A percentile compares a stretch with the other conserved stretches of the same genome.
Conservation (phyloP, 2,329 filamentous ascomycete genomes). For the Alternaria brassicicola region DNA sequence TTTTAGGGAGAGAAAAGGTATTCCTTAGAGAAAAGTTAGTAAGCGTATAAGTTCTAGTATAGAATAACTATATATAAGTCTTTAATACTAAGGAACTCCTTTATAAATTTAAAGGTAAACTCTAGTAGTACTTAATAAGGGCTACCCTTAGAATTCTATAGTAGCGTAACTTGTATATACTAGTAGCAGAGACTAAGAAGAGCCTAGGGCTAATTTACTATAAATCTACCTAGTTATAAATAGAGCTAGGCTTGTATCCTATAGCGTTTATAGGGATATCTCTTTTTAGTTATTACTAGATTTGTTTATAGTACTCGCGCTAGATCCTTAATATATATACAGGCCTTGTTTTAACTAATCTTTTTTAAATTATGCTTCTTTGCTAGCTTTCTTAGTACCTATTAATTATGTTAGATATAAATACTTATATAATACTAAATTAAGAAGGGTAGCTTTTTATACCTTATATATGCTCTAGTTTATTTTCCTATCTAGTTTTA, state of each 20-base stretch:
- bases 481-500: not conserved
- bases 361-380: constrained; percentile 26
- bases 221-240: not conserved
- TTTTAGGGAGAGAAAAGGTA: constrained; percentile 39
- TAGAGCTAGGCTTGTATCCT: not conserved
- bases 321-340: constrained; percentile 11
- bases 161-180: constrained; percentile 13
- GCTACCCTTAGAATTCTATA: constrained; percentile 9
- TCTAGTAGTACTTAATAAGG: constrained; percentile 12
- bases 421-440: not conserved
- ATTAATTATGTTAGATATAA: constrained; percentile 9
- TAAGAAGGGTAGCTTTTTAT: not conserved
- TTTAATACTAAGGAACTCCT: constrained; percentile 2
- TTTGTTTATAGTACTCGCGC: not conserved
- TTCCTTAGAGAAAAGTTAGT: constrained; percentile 18
- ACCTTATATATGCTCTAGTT: constrained; percentile 12
- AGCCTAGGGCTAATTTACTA: not conserved
- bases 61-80: constrained; percentile 4
- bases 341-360: constrained; percentile 14
- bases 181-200: constrained; percentile 12
- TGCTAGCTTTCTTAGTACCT: constrained; percentile 22
- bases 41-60: not conserved
- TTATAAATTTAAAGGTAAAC: constrained; percentile 14
- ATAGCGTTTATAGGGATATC: not conserved
- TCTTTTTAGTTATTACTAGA: not conserved